Conservation (phyloP, 176 grass and related monocot species). For the Chrysopogon serrulatus region DNA sequence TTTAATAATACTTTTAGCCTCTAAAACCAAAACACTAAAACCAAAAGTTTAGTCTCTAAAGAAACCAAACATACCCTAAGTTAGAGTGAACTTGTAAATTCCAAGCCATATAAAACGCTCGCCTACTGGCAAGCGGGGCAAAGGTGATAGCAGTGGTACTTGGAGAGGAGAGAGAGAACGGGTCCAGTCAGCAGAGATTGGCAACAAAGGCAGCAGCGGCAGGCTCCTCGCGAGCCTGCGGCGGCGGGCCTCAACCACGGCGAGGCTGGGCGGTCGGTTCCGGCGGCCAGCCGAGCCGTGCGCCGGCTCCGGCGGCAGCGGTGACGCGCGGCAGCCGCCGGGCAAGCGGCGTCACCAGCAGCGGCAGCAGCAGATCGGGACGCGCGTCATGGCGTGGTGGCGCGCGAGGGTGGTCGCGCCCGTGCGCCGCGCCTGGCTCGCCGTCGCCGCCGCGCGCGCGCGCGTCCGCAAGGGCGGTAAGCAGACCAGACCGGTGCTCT, state of each 20-base stretch:
- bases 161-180: too few relatives aligned
- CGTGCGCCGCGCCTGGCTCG: constrained; percentile 77
- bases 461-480: constrained; percentile 63
- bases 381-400: constrained; percentile 91
- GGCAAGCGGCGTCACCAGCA: not conserved
- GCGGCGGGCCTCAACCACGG: constrained; percentile 22
- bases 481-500: not conserved
- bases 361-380: constrained; percentile 29
- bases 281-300: constrained; percentile 29
- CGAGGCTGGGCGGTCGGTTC: constrained; percentile 22
- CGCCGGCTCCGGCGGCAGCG: not conserved
- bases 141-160: too few relatives aligned
- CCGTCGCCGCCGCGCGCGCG: constrained; percentile 69
- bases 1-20: too few relatives aligned
- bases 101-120: not conserved
- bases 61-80: too few relatives aligned
- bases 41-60: too few relatives aligned
- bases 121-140: not conserved
- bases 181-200: not conserved
- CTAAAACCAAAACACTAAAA: too few relatives aligned
- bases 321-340: not conserved
- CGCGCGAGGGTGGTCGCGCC: constrained; percentile 58
- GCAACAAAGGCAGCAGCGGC: not conserved
- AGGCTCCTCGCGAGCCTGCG: constrained; percentile 18
- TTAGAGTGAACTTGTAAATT: not conserved